Evolutionary conservation across 805 yeast genomes (phyloP), one percentile per base, ranked within the genome.

Genomic region (Lipomyces yamadae): DNA sequence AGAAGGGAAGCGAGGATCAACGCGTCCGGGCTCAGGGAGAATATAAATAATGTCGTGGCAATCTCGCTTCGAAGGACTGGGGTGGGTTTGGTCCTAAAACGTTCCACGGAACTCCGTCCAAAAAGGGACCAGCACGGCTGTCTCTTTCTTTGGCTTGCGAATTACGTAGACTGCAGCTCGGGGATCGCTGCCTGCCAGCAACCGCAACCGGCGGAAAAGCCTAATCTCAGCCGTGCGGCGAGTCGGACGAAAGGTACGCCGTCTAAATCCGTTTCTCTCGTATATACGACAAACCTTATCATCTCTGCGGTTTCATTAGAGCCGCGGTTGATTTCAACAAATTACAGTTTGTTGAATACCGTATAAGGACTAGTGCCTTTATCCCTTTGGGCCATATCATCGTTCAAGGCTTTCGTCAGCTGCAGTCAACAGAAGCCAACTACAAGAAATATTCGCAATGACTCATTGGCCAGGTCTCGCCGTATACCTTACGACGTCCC

Each of bases 181-280:
- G 48, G 48, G 15, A 37, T 37, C 29, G 48, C 24, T 13, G 15
- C 48, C n/a, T 6, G 48, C 48, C 6, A 13, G 15, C 24, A 24
- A 24, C 24, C 24, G 24, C 24, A 24, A 24, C 24, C 24, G 24
- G 24, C 24, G 18, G 4, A 10, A 42, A 42, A 42, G 48, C 48
- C 13, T 42, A 42, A 2, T 42, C n/a, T 42, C 48, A 42, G 48
- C 48, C 48, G 48, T 42, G 48, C 48, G 48, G 48, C 48, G 48
- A 42, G n/a, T 6, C 48, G 48, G 48, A 42, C 48, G 48, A 42
- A 42, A 42, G 48, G 48, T 42, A 42, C 48, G 48, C 48, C 48
- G 48, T 42, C 48, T 18, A 4, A 42, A 15, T 15, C 48, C 24
- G 29, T 15, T 3, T 4, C 48, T 24, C 48, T 42, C 15, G 6